A percentile compares a stretch with the other conserved stretches of the same genome.
These are phyloP conservation scores for Ramularia collo-cygni DNA, from an alignment of 2,329 filamentous ascomycete genomes.

Conservation along the genomic window DNA sequence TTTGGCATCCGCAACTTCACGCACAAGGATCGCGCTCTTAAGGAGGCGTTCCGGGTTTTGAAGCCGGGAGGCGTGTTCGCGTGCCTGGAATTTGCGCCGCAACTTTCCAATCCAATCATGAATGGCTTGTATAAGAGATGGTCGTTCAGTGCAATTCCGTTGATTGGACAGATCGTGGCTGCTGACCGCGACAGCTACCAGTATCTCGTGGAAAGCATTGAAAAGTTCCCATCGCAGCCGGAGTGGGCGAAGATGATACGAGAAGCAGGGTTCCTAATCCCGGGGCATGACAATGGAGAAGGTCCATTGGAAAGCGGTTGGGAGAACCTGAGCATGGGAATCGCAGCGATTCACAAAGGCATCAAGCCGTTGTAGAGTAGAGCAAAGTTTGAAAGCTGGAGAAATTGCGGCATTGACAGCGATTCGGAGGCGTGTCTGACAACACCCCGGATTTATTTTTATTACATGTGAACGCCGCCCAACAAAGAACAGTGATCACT, in stretches of 20 bases:
- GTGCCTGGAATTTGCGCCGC: conserved; percentile 82
- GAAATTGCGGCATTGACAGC: too few species aligned
- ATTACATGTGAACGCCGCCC: too few species aligned
- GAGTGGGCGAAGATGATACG: conserved; percentile 78
- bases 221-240: conserved; percentile 79
- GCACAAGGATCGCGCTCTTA: conserved; percentile 74
- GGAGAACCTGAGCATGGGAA: conserved; percentile 84
- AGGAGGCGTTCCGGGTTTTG: conserved; percentile 78
- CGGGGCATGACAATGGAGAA: conserved; percentile 42
- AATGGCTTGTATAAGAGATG: conserved; percentile 88
- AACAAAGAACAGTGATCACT: too few species aligned
- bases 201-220: conserved; percentile 97
- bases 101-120: conserved; percentile 70
- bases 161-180: conserved; percentile 92
- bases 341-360: conserved; percentile 94
- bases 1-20: conserved; percentile 98
- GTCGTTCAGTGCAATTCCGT: conserved; percentile 88
- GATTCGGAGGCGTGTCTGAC: too few species aligned
- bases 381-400: too few species aligned
- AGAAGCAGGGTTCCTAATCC: conserved; percentile 77
- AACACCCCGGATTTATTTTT: too few species aligned
- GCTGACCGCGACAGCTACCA: conserved; percentile 95
- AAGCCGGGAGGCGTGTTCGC: conserved; percentile 95
- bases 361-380: conserved; percentile 65
- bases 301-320: conserved; percentile 54